phyloP scores from a whole-genome alignment of 2,329 filamentous ascomycete species.

The Ophiostoma himal-ulmi region DNA sequence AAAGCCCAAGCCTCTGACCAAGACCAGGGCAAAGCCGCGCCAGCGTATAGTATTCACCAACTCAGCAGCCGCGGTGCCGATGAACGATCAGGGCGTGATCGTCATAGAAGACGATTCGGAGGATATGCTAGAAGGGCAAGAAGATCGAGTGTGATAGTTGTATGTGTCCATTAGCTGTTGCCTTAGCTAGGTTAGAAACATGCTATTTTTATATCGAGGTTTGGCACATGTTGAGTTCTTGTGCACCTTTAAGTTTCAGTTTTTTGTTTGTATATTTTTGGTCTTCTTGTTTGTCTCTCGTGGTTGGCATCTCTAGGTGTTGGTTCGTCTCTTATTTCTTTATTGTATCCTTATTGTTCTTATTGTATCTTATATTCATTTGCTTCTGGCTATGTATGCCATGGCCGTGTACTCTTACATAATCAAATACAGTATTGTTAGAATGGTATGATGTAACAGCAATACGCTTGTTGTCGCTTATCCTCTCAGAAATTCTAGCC shows the following conservation, averaged over 20 bases:
- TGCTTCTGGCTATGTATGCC: not conserved
- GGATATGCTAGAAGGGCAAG: too few relatives aligned
- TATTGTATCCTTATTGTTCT: not conserved
- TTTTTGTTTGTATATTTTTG: not conserved
- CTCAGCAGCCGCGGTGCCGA: too few relatives aligned
- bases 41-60: not conserved
- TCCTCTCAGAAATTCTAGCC: not conserved
- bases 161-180: not conserved
- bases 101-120: not conserved
- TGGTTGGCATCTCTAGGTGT: not conserved
- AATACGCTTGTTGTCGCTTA: not conserved
- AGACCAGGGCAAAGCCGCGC: not conserved
- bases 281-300: not conserved
- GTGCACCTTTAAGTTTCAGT: not conserved
- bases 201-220: too few relatives aligned
- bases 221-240: not conserved
- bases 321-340: not conserved
- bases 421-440: not conserved
- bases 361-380: conserved; percentile 3
- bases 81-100: not conserved
- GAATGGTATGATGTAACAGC: not conserved
- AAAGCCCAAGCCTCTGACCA: not conserved
- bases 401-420: not conserved
- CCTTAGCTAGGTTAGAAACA: too few relatives aligned
- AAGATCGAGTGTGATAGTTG: not conserved